Base-by-base conservation (phyloP, 129 eudicot genomes). In the sunflower (Helianthus annuus) region DNA sequence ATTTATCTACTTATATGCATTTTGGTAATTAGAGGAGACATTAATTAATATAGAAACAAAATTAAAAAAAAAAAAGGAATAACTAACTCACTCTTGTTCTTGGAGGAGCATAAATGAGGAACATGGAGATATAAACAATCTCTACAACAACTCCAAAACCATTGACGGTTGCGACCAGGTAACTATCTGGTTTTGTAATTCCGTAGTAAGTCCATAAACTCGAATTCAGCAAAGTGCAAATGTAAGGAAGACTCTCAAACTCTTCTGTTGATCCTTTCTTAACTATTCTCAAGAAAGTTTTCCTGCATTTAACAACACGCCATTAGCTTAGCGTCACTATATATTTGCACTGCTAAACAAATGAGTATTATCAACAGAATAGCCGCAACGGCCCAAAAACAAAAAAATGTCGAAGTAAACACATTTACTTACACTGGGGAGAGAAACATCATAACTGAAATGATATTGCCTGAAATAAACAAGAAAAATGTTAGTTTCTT, bases 191-290 rank as follows among this genome's bases (percentile, higher is more conserved):
- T 60, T 69, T 90, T 44, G 75, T 85, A 22, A 87, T 49, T 42
- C 96, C 96, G 76, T 90, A 90, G 72, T 87, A 90, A 12, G 85
- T 81, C 96, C 96, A 90, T 27, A 87, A 70, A 10, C 84, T 71
- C 22, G 93, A 75, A 56, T 78, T 87, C 51, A 90, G 59, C 71
- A 90, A 61, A 38, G 89, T 85, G 78, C 91, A 81, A 15, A 87
- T 90, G 65, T 90, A 90, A 0, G 96, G 96, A 14, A 90, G 66
- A 71, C 93, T 66, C 52, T 90, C 82, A 80, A 87, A 90, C 67
- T 90, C 96, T 76, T 83, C 88, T 2, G 88, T 87, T 52, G 93
- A 80, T 52, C 70, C 39, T 11, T 80, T 68, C 48, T 77, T 76
- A 71, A 82, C 83, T 7, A 89, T 89, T 68, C 82, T 29, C 75